A percentile compares a stretch with the other conserved stretches of the same genome.
phyloP scores from a whole-genome alignment of 2,329 filamentous ascomycete genomes.

The Aspergillus sp. region DNA sequence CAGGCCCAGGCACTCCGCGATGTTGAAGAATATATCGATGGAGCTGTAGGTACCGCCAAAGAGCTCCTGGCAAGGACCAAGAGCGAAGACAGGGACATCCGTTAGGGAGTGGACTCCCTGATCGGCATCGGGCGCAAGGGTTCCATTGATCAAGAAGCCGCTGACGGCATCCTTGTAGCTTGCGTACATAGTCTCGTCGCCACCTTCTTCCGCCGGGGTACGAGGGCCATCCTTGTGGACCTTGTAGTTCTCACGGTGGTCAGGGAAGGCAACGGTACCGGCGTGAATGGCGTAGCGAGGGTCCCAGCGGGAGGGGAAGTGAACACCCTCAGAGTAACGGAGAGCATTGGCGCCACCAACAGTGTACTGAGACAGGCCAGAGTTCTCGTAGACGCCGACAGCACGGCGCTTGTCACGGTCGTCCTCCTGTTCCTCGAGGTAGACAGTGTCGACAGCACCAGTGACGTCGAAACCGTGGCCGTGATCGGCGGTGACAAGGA shows the following conservation, averaged over 20 bases:
- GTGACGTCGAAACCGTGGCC: constrained; percentile 88
- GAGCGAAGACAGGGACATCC: constrained; percentile 75
- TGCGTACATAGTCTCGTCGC: constrained; percentile 57
- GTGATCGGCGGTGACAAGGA: constrained; percentile 83
- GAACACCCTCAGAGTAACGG: constrained; percentile 67
- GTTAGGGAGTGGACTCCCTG: constrained; percentile 76
- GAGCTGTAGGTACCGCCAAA: constrained; percentile 57
- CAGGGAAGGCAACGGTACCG: constrained; percentile 70
- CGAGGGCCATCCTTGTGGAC: constrained; percentile 68
- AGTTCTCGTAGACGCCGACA: constrained; percentile 70
- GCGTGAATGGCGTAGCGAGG: constrained; percentile 78
- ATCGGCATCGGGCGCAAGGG: constrained; percentile 60
- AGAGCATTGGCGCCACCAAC: constrained; percentile 58
- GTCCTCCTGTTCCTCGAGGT: constrained; percentile 63
- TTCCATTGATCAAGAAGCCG: constrained; percentile 76
- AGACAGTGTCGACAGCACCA: constrained; percentile 77
- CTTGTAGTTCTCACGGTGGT: constrained; percentile 73
- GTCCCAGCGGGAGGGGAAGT: constrained; percentile 83
- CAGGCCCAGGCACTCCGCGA: constrained; percentile 42
- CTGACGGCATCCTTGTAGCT: constrained; percentile 65
- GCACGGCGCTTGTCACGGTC: constrained; percentile 74
- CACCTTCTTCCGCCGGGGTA: constrained; percentile 55
- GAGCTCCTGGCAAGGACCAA: constrained; percentile 74
- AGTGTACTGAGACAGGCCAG: constrained; percentile 75
- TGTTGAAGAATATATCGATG: constrained; percentile 42